Percentiles rank a stretch among this genome's conserved stretches.
phyloP scores from a whole-genome alignment of 495 filamentous ascomycete genomes.

The Cudoniella acicularis region DNA sequence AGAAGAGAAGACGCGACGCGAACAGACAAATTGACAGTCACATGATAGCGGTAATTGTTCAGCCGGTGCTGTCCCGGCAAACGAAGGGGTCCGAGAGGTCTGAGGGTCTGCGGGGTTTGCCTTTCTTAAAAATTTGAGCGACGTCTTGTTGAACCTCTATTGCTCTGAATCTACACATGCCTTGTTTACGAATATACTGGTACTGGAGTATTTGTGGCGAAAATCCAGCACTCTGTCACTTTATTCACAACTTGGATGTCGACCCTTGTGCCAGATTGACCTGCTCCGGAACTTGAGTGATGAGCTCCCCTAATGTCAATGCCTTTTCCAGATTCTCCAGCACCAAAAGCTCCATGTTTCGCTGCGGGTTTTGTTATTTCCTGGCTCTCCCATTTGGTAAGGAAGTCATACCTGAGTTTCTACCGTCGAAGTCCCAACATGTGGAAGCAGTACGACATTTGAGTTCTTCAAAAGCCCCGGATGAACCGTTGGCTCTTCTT shows the following conservation, averaged over 20 bases:
- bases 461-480: slow-evolving; percentile 58
- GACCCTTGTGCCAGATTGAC: background rate
- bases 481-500: slow-evolving; percentile 64
- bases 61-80: no score
- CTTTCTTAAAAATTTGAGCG: no score
- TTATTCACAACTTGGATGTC: background rate
- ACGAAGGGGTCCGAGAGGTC: no score
- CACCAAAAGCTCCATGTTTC: slow-evolving; percentile 72
- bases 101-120: no score
- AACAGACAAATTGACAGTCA: no score
- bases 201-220: no score
- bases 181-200: no score
- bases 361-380: slow-evolving; percentile 32
- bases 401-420: slow-evolving; percentile 55
- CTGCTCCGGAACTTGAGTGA: slow-evolving; percentile 72
- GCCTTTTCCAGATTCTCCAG: slow-evolving; percentile 64
- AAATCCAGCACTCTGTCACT: background rate
- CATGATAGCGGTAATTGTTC: no score
- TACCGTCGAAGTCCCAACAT: slow-evolving; percentile 64
- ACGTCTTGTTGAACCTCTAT: no score
- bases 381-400: slow-evolving; percentile 29
- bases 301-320: slow-evolving; percentile 58
- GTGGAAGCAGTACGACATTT: slow-evolving; percentile 62
- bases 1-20: no score
- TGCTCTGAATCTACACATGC: no score